Evolutionary conservation across 768 basidiomycete genomes (phyloP), one percentile per base, ranked within the genome.

Genomic region (Chalciporus piperatus): DNA sequence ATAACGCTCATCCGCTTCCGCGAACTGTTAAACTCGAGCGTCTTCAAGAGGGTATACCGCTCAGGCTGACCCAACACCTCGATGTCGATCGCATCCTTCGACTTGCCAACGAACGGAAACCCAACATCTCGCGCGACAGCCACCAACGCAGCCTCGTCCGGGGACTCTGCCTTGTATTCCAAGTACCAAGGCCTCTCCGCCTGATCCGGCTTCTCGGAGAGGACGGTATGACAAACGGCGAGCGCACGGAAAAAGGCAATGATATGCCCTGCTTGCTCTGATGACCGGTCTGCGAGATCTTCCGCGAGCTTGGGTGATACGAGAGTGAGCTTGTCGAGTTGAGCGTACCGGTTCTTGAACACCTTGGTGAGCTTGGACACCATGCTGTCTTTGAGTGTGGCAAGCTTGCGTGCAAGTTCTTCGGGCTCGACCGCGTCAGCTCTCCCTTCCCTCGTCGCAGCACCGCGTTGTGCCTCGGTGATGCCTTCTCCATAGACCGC

Each of bases 1-100:
- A 98, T 72, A 41, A 92, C 89, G 65, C 89, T 94, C 96, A 98
- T 98, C 51, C 96, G 79, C 74, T 98, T 99, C 55, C 96, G 76
- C 41, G 93, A 85, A 60, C 85, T 89, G 75, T 89, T 95, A 78
- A 99, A 99, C 66, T 98, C 96, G 62, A 98, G 77, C 58, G 88
- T 74, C 66, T 88, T 85, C 22, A 98, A 72, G 6, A 85, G 77
- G 8, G 79, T 82, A 72, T 91, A 93, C 51, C 82, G 80, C 72
- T 98, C 96, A 3, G 78, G 71, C 66, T 90, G 87, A 1, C 95
- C 95, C 79, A 95, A 81, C 20, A 96, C 90, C 72, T 95, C 89
- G 60, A 98, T 93, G 49, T 94, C 89, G 62, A 97, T 70, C 13
- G 73, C 72, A 38, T 88, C 85, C 69, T 85, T 89, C 32, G 79